Evolutionary conservation across 2,329 filamentous ascomycete genomes (phyloP).

Genomic region (Dichotomopilus funicola): DNA sequence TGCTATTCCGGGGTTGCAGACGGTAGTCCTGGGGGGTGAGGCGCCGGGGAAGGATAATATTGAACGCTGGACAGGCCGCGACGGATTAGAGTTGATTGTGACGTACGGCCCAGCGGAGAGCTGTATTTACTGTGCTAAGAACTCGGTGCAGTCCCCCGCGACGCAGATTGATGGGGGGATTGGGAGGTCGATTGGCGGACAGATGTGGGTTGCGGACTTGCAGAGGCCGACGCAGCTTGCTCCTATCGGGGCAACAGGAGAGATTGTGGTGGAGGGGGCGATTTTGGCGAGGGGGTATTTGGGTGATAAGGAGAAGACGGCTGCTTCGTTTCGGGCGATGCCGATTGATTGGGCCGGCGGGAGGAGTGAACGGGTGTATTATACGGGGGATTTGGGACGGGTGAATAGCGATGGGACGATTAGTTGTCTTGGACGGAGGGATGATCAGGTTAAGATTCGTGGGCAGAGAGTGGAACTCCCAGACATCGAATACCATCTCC

Average conservation of each 20-base stretch:
- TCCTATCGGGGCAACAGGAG: conserved; percentile 18
- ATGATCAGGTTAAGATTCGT: conserved; percentile 22
- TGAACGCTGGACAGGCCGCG: conserved; percentile 13
- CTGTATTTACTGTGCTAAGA: conserved; percentile 6
- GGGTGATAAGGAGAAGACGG: conserved; percentile 34
- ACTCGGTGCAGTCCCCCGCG: background rate
- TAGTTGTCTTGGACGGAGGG: conserved; percentile 21
- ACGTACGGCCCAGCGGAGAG: conserved; percentile 22
- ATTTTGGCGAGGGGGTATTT: conserved; percentile 17
- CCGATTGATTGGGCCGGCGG: background rate
- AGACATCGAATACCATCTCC: conserved; percentile 39
- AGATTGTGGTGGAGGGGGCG: conserved; percentile 20
- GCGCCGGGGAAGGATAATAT: conserved; percentile 15
- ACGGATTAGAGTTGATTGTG: conserved; percentile 13
- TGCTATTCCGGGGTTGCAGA: conserved; percentile 19
- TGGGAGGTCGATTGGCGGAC: conserved; percentile 3
- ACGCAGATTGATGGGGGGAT: conserved; percentile 11
- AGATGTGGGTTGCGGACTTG: conserved; percentile 14
- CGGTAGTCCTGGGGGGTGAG: conserved; percentile 23
- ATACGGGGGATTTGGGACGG: conserved; percentile 30
- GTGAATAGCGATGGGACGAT: conserved; percentile 21
- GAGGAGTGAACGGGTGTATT: conserved; percentile 31
- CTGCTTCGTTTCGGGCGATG: conserved; percentile 1
- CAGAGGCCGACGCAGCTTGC: conserved; percentile 11
- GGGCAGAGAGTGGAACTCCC: conserved; percentile 28